Evolutionary conservation across 2,329 filamentous ascomycete genomes (phyloP), one percentile per base, ranked within the genome.

Genomic region (Fusarium acutatum): DNA sequence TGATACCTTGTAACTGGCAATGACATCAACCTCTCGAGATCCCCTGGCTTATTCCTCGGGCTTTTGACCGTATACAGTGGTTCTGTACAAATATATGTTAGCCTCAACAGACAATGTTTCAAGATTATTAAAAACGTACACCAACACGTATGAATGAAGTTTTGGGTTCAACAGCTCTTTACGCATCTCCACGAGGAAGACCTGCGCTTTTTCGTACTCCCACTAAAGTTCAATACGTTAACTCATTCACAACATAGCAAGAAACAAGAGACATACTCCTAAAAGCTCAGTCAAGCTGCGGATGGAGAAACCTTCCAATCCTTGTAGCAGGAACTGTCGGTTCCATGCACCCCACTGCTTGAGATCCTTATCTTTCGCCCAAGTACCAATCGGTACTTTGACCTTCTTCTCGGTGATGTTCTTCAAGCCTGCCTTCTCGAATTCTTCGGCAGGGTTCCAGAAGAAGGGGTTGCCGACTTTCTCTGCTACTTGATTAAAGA

Each of bases 331-430:
- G 12, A 72, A 72, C 11, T 72, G 70, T 1, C 70, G 57, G 15
- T 73, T 72, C 70, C 70, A 72, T 4, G 70, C 60, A 8, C 70
- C 70, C 70, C 70, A 72, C 3, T 72, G 56, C 10, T 72, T 73
- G 2, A 72, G 56, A 6, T 72, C 38, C n/a, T 67, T 71, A 7
- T 72, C 54, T 20, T 73, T 72, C 1, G 70, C 37, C 70, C 70
- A 72, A 2, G 65, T 71, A 7, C 70, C 70, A 1, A 72, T 73
- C 0, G 70, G 70, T 0, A 73, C 52, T 32, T 72, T 72, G 7
- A 72, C 53, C 7, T 58, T 64, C 12, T n/a, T 56, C 38, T 72
- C 69, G 10, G 53, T 60, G 12, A 72, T 63, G 7, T 72, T 64
- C 9, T 52, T 13, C 6, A 72, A 26, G 1, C 69, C 69, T 3